Percentiles rank a stretch among this genome's conserved stretches.
phyloP scores from a whole-genome alignment of 306 rosid genomes.

The Neltuma alba region DNA sequence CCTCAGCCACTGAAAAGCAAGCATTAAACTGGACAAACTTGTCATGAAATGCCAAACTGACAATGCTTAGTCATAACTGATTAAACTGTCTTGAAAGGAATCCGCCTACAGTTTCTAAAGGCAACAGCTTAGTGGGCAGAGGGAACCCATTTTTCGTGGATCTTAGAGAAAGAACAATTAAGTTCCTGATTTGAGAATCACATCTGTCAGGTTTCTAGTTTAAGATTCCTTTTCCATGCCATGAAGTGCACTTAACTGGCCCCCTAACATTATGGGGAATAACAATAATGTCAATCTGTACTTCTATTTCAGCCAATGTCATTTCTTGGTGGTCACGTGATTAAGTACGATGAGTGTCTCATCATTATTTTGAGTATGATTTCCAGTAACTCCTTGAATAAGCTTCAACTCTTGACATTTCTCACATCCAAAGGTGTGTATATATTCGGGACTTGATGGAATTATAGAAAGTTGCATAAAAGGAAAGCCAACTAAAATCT shows the following conservation, averaged over 20 bases:
- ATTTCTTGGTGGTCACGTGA: background rate
- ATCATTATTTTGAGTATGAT: background rate
- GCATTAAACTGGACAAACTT: background rate
- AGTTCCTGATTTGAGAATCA: constrained; percentile 23
- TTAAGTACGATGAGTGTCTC: background rate
- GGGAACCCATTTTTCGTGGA: constrained; percentile 39
- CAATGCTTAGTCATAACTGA: constrained; percentile 14
- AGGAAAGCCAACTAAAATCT: constrained; percentile 4
- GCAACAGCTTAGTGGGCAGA: constrained; percentile 33
- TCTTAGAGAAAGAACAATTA: constrained; percentile 27
- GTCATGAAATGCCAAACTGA: background rate
- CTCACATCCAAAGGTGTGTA: background rate
- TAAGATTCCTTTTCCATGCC: constrained; percentile 15
- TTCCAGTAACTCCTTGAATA: background rate
- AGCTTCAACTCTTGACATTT: background rate
- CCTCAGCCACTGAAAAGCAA: constrained; percentile 5
- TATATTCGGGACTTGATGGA: background rate
- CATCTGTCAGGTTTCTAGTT: background rate
- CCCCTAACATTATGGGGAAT: background rate
- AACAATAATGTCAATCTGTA: background rate
- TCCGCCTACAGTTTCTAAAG: constrained; percentile 23
- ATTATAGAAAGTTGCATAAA: background rate
- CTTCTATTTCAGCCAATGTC: constrained; percentile 1
- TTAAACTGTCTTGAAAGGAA: constrained; percentile 17
- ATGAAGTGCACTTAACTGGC: background rate